Conservation (phyloP, 2,329 filamentous ascomycete species). For the Cercospora sp. region DNA sequence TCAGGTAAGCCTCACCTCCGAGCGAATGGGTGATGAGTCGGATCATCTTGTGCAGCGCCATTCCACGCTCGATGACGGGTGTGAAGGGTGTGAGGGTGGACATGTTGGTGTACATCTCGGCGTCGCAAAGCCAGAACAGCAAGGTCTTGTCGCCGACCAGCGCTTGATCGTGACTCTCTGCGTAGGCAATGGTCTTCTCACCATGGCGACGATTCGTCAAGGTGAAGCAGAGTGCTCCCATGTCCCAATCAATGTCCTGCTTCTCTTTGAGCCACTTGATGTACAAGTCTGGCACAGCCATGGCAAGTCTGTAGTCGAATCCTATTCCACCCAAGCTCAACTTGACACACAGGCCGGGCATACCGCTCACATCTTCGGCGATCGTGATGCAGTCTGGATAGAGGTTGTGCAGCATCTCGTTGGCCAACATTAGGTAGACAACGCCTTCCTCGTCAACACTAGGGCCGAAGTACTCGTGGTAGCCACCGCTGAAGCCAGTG, state of each 20-base stretch:
- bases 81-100: slow-evolving; percentile 81
- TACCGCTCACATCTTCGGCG: slow-evolving; percentile 95
- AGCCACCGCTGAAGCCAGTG: slow-evolving; percentile 96
- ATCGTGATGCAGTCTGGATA: slow-evolving; percentile 89
- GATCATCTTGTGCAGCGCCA: slow-evolving; percentile 97
- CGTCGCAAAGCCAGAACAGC: slow-evolving; percentile 98
- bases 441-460: slow-evolving; percentile 90
- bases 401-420: slow-evolving; percentile 89
- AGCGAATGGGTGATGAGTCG: slow-evolving; percentile 86
- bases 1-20: slow-evolving; percentile 94
- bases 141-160: slow-evolving; percentile 85
- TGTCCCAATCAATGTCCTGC: slow-evolving; percentile 87
- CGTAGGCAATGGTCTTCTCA: slow-evolving; percentile 86
- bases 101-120: slow-evolving; percentile 98
- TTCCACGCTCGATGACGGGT: slow-evolving; percentile 82
- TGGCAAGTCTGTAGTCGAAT: slow-evolving; percentile 95
- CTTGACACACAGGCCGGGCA: slow-evolving; percentile 92
- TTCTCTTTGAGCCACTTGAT: slow-evolving; percentile 98
- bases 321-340: slow-evolving; percentile 86
- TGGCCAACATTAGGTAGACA: slow-evolving; percentile 93
- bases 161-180: slow-evolving; percentile 21
- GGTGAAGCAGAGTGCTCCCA: slow-evolving; percentile 79
- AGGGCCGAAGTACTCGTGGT: slow-evolving; percentile 94
- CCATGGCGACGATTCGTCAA: slow-evolving; percentile 90
- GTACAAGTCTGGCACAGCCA: slow-evolving; percentile 98